Evolutionary conservation across 352 stramenopile genomes (phyloP).

Genomic region (Pythium scleroteichum): DNA sequence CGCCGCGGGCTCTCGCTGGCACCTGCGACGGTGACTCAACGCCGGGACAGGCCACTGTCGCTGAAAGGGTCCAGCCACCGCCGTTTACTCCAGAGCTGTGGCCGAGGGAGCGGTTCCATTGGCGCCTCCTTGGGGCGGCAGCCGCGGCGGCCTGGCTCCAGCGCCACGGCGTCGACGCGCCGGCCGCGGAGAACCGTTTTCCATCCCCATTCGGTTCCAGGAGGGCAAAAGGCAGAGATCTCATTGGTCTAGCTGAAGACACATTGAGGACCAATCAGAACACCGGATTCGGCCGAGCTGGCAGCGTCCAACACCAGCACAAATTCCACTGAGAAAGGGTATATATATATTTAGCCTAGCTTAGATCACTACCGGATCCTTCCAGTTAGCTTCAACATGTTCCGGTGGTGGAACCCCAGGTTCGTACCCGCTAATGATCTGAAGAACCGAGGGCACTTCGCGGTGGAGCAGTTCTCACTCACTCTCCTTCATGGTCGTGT

Average conservation of each 20-base stretch:
- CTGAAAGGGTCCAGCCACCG: neutral
- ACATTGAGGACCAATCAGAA: constrained; percentile 15
- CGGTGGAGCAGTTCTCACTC: too few relatives aligned
- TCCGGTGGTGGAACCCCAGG: constrained; percentile 17
- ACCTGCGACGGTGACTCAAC: constrained; percentile 16
- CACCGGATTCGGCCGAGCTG: constrained; percentile 9
- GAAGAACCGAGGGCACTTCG: too few relatives aligned
- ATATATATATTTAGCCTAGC: constrained; percentile 4
- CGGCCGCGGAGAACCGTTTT: neutral
- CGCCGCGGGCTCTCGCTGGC: constrained; percentile 10
- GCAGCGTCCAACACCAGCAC: constrained; percentile 21
- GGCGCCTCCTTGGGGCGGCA: too few relatives aligned
- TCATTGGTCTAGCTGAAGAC: constrained; percentile 6
- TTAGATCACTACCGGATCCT: neutral
- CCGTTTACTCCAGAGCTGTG: neutral
- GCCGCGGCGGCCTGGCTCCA: neutral
- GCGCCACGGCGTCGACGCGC: neutral
- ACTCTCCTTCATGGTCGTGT: too few relatives aligned
- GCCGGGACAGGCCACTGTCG: neutral
- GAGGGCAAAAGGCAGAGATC: neutral
- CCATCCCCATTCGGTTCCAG: neutral
- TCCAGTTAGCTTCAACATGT: constrained; percentile 19
- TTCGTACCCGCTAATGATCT: too few relatives aligned
- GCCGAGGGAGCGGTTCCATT: neutral
- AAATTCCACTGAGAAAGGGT: constrained; percentile 9